Base-by-base conservation (phyloP, 2,329 filamentous ascomycete genomes). In the Fusarium temperatum region DNA sequence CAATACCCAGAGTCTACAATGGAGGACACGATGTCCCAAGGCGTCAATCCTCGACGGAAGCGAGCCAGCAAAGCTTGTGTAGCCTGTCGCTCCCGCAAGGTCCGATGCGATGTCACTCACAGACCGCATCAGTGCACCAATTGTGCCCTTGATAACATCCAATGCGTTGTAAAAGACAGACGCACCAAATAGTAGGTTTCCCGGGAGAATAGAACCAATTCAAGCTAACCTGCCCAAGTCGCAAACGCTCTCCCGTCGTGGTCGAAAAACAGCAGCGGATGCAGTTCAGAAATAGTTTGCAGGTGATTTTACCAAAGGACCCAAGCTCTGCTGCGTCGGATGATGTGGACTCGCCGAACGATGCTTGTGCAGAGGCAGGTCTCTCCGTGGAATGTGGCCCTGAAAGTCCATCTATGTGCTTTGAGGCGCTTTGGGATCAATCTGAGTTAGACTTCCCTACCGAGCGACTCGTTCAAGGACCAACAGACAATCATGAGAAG, bases 21-120 rank as follows among this genome's bases (percentile, higher is more conserved):
- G 47, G 26, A 35, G 9, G 57, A 60, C 10, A 12, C 10, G 3
- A 32, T 30, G 9, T 8, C 36, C 3, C 24, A 38, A 1, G 28
- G 15, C 22, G 12, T 20, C 3, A 17, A n/a, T 18, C 8, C 57
- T 20, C 26, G 26, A 17, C 36, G 57, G 12, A 70, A 60, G 28
- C 62, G 69, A 39, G 69, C 69, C 11, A 58, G 66, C 28, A 69
- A 66, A 32, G 69, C 69, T 35, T 72, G 66, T 26, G 22, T 72
- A 28, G 66, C 51, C 8, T 72, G 69, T 28, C 69, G 61, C 38
- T 41, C 69, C 0, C 48, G 66, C n/a, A 72, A 72, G 18, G 69
- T 72, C 2, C 69, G 69, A 13, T 72, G 66, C 45, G 69, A 72
- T 53, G 69, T 72, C 17, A 63, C 68, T 22, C 53, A 66, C 14